phyloP scores from a whole-genome alignment of 148 eudicot species.

The Camellia japonica region DNA sequence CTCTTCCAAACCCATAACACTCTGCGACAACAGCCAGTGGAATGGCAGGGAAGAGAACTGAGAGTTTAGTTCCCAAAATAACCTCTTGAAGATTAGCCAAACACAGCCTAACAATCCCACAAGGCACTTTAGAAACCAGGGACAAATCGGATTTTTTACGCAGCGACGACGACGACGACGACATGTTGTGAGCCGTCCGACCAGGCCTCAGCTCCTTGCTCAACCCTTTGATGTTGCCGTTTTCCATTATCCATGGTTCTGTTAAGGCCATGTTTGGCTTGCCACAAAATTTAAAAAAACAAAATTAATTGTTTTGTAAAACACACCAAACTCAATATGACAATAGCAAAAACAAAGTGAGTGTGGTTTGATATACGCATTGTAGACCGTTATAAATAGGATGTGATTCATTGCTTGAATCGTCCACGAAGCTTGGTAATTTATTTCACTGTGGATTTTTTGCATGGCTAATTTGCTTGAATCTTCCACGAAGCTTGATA shows the following conservation, averaged over 20 bases:
- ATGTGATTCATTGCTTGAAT: no score
- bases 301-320: no score
- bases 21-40: conserved; percentile 64
- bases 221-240: conserved; percentile 37
- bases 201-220: conserved; percentile 44
- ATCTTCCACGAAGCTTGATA: no score
- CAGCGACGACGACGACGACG: conserved; percentile 63
- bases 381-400: no score
- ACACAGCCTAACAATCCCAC: conserved; percentile 24
- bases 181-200: conserved; percentile 53
- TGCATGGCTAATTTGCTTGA: no score
- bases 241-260: conserved; percentile 43
- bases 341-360: no score
- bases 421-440: no score
- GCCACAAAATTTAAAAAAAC: no score
- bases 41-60: conserved; percentile 55
- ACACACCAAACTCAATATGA: no score
- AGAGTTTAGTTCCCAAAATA: conserved; percentile 69
- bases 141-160: conserved; percentile 55
- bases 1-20: conserved; percentile 43
- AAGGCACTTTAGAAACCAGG: conserved; percentile 45
- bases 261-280: conserved; percentile 31
- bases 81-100: conserved; percentile 69
- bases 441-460: no score
- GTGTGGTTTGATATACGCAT: no score